Conservation (phyloP, 2,329 filamentous ascomycete species). For the Nemania abortiva region DNA sequence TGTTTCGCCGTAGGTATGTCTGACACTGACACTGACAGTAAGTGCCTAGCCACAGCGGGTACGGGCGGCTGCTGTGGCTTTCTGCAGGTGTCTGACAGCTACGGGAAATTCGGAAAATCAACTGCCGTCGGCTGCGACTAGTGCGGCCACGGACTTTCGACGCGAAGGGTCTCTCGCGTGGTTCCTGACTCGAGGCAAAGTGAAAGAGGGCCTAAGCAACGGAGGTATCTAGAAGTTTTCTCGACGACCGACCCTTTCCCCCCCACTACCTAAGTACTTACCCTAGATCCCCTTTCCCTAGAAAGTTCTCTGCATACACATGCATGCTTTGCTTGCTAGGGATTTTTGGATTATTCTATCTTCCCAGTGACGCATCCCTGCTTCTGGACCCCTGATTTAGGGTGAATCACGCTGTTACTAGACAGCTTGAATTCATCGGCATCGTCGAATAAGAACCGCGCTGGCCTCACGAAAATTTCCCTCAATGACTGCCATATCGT, state of each 20-base stretch:
- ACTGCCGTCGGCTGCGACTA: neutral
- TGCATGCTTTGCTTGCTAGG: neutral
- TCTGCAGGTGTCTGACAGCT: conserved; percentile 2
- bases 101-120: neutral
- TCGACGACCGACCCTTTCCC: neutral
- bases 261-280: neutral
- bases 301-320: conserved; percentile 1
- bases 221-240: neutral
- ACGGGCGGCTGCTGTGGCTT: neutral
- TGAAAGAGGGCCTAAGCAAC: neutral
- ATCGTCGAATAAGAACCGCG: neutral
- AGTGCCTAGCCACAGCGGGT: conserved; percentile 25
- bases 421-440: conserved; percentile 43
- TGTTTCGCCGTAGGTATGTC: no score
- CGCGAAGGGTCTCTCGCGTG: neutral
- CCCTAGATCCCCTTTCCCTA: neutral
- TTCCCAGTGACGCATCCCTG: neutral
- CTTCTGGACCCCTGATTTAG: conserved; percentile 1
- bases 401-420: conserved; percentile 49
- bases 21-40: no score
- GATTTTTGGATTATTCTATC: conserved; percentile 1
- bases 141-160: neutral
- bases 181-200: neutral
- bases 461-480: conserved; percentile 1
- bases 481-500: neutral